Evolutionary conservation across 129 eudicot species (phyloP).

Genomic region (Flaveria sonorensis): DNA sequence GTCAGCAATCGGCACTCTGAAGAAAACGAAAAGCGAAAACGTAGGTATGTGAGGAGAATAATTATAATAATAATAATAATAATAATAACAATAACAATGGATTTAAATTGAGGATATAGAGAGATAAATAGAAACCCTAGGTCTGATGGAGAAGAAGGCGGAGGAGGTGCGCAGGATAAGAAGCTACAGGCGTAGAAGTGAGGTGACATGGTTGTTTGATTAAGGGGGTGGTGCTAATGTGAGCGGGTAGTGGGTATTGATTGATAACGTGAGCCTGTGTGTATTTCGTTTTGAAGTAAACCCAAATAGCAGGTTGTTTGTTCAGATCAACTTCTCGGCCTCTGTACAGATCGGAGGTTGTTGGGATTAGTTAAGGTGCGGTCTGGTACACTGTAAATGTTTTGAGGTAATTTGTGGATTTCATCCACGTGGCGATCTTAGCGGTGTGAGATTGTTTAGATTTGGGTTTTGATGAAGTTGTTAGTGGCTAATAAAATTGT

Average conservation of each 20-base stretch:
- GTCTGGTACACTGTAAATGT: slow-evolving; percentile 27
- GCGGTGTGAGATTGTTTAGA: no score
- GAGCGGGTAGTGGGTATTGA: slow-evolving; percentile 30
- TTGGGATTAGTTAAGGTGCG: slow-evolving; percentile 29
- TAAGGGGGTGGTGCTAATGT: slow-evolving; percentile 37
- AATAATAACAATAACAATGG: not conserved
- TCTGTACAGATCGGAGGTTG: slow-evolving; percentile 25
- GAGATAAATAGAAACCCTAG: slow-evolving; percentile 41
- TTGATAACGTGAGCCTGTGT: slow-evolving; percentile 36
- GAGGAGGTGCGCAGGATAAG: slow-evolving; percentile 43
- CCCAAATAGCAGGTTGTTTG: no score
- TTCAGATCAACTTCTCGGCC: slow-evolving; percentile 24
- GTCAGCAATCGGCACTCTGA: slow-evolving; percentile 18
- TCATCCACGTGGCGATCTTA: not conserved
- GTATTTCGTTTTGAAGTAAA: not conserved
- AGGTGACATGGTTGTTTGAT: slow-evolving; percentile 27
- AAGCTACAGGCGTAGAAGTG: slow-evolving; percentile 29
- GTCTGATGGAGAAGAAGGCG: slow-evolving; percentile 49
- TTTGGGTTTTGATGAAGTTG: no score
- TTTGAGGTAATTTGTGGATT: slow-evolving; percentile 14
- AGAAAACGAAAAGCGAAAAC: slow-evolving; percentile 16
- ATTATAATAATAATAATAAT: not conserved
- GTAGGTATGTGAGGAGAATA: not conserved
- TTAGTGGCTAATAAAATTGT: no score
- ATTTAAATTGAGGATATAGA: slow-evolving; percentile 9